phyloP scores from a whole-genome alignment of 768 basidiomycete genomes.

The Tricholoma saponaceum region DNA sequence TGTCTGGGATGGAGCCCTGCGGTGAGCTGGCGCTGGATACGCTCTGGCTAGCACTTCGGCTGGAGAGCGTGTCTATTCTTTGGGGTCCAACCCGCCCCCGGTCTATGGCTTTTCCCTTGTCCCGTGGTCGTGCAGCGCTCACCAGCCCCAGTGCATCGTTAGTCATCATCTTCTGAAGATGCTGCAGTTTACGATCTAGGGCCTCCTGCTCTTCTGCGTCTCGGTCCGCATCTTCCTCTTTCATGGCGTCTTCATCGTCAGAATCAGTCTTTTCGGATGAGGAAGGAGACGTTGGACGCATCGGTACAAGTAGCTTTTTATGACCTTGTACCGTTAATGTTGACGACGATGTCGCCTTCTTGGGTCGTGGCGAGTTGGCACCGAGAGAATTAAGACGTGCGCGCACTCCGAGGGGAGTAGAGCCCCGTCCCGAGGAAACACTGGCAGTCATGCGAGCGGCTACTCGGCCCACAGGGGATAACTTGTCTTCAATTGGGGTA shows the following conservation, averaged over 20 bases:
- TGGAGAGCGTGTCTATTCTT: constrained; percentile 39
- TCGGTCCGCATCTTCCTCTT: constrained; percentile 68
- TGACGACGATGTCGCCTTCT: constrained; percentile 64
- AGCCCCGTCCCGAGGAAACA: constrained; percentile 37
- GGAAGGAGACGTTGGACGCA: constrained; percentile 45
- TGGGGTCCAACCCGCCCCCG: constrained; percentile 44
- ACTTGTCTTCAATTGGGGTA: constrained; percentile 26
- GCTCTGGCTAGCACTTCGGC: constrained; percentile 61
- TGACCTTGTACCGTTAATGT: constrained; percentile 63
- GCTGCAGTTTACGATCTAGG: constrained; percentile 61
- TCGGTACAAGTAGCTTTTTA: constrained; percentile 31
- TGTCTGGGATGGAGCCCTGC: constrained; percentile 76
- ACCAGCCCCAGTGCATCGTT: constrained; percentile 72
- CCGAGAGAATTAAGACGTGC: constrained; percentile 69
- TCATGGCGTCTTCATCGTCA: constrained; percentile 57
- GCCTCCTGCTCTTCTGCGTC: constrained; percentile 64
- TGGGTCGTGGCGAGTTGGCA: constrained; percentile 45
- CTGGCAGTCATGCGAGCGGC: constrained; percentile 30
- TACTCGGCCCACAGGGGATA: constrained; percentile 24
- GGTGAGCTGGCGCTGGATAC: constrained; percentile 72
- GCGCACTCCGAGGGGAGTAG: constrained; percentile 60
- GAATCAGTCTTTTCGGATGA: constrained; percentile 53
- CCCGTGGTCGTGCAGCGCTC: constrained; percentile 30
- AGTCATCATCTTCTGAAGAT: constrained; percentile 70
- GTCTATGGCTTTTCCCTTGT: constrained; percentile 37